A percentile compares a stretch with the other conserved stretches of the same genome.
These are phyloP conservation scores for Solanum ossicruentum DNA, from an alignment of 257 asterid genomes.

Conservation along the genomic window DNA sequence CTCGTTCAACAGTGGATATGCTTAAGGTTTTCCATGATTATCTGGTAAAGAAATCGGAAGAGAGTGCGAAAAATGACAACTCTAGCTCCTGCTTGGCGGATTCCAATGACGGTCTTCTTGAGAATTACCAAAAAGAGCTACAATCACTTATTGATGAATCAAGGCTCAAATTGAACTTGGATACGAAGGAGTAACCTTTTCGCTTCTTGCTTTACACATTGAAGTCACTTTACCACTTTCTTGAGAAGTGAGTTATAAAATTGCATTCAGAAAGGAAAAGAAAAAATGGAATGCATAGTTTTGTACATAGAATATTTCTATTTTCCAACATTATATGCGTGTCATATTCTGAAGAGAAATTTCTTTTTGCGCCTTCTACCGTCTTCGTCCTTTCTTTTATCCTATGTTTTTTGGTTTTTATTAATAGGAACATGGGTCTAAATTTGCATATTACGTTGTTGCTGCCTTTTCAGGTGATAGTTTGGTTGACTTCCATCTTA, in stretches of 20 bases:
- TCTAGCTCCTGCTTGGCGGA: conserved; percentile 7
- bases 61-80: conserved; percentile 5
- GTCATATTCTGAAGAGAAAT: neutral
- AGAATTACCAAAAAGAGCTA: conserved; percentile 25
- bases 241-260: neutral
- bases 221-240: neutral
- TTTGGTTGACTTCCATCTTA: neutral
- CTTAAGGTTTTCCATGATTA: conserved; percentile 36
- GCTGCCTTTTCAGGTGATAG: neutral
- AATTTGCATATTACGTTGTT: neutral
- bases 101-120: conserved; percentile 9
- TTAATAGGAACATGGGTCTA: neutral
- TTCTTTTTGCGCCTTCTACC: neutral
- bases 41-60: conserved; percentile 14
- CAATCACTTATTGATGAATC: conserved; percentile 39
- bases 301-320: neutral
- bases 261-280: neutral
- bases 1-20: conserved; percentile 44
- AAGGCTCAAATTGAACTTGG: conserved; percentile 21
- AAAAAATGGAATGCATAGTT: neutral
- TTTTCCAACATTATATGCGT: neutral
- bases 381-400: neutral
- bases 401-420: neutral
- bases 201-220: neutral
- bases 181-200: neutral